Conservation (phyloP, 345 rosid genomes). For the Murraya koenigii region DNA sequence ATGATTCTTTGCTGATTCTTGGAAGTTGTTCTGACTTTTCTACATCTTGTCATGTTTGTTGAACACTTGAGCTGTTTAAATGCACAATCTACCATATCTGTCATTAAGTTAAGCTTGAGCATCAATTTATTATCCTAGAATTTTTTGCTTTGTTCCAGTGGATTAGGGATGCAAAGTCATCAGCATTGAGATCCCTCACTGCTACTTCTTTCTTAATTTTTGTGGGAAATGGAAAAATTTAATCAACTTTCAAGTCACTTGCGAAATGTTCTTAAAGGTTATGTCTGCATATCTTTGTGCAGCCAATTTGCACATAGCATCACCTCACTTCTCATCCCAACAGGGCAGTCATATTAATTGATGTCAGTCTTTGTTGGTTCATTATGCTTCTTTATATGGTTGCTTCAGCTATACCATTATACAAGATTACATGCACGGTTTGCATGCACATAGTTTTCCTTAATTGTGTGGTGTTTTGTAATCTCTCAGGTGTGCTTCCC, state of each 20-base stretch:
- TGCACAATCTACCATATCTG: neutral
- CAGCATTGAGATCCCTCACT: neutral
- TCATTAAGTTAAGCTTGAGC: neutral
- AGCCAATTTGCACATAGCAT: too few species aligned
- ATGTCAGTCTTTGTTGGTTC: neutral
- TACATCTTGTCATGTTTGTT: neutral
- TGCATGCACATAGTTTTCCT: neutral
- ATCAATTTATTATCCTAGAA: neutral
- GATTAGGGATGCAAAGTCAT: neutral
- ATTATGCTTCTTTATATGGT: neutral
- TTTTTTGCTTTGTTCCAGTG: neutral
- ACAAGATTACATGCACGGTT: neutral
- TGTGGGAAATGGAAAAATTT: neutral
- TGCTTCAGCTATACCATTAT: neutral
- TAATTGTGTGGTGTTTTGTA: neutral
- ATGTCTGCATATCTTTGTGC: neutral
- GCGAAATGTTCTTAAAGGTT: neutral
- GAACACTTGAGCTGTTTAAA: neutral
- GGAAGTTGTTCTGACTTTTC: conserved; percentile 11
- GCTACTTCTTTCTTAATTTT: neutral
- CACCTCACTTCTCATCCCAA: neutral
- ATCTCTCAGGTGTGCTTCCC: neutral
- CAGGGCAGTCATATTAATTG: neutral
- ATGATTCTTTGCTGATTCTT: conserved; percentile 15
- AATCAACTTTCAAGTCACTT: neutral